These are phyloP conservation scores for Geranium incanum DNA, from an alignment of 441 rosid species.

Conservation along the genomic window DNA sequence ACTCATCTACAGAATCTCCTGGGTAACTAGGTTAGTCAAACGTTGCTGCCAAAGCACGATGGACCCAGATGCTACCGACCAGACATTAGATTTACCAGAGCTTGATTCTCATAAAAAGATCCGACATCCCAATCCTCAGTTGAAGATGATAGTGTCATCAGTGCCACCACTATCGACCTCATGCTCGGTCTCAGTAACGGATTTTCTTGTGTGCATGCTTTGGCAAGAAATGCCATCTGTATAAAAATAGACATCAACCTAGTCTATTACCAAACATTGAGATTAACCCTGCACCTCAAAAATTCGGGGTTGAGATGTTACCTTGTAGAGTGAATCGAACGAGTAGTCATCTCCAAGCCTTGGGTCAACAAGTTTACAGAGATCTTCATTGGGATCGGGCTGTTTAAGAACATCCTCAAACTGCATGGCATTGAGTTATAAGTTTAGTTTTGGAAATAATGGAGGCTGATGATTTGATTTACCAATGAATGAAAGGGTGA, in stretches of 20 bases:
- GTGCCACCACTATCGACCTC: constrained; percentile 83
- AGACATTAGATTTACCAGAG: constrained; percentile 65
- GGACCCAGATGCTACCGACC: constrained; percentile 39
- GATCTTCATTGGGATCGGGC: constrained; percentile 48
- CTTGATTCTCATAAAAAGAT: constrained; percentile 58
- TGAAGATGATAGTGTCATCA: constrained; percentile 68
- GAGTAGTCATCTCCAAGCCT: constrained; percentile 69
- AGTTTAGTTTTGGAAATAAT: background rate
- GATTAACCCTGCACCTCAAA: too few relatives aligned
- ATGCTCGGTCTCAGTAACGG: constrained; percentile 68
- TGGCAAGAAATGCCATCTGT: constrained; percentile 83
- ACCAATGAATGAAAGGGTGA: constrained; percentile 5
- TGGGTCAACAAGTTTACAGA: constrained; percentile 56
- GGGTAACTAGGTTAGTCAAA: background rate
- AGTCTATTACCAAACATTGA: background rate
- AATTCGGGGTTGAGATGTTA: constrained; percentile 15
- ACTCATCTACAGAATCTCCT: too few relatives aligned
- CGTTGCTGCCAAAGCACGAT: too few relatives aligned
- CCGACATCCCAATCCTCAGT: constrained; percentile 81
- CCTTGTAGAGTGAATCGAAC: constrained; percentile 64
- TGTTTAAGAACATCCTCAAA: constrained; percentile 61
- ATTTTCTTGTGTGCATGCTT: constrained; percentile 70
- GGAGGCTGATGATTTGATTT: background rate
- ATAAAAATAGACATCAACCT: background rate
- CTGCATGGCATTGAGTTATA: constrained; percentile 27